Percentiles rank a stretch among this genome's conserved stretches.
Conservation (phyloP, 345 rosid genomes). For the Aegle marmelos region DNA sequence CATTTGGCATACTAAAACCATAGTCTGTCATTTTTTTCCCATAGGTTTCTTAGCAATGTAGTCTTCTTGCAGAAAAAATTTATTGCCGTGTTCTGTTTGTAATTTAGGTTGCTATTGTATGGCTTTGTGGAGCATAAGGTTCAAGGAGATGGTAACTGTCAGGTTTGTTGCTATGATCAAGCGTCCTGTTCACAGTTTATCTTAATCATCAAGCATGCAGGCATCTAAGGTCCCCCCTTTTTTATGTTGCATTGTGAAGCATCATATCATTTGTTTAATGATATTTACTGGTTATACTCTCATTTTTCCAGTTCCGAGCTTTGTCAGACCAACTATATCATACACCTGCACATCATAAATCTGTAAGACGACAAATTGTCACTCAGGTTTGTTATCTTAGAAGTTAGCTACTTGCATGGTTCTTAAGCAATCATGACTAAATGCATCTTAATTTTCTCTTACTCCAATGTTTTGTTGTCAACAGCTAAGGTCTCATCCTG, state of each 20-base stretch:
- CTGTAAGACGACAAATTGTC: constrained; percentile 49
- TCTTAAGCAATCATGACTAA: neutral
- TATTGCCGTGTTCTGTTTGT: neutral
- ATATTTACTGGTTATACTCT: neutral
- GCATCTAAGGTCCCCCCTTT: neutral
- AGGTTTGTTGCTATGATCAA: constrained; percentile 34
- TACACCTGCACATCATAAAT: constrained; percentile 62
- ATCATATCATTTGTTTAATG: neutral
- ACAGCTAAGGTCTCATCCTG: constrained; percentile 65
- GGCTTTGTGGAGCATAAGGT: constrained; percentile 61
- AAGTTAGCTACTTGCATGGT: neutral
- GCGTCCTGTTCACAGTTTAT: neutral
- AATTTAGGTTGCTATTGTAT: constrained; percentile 49
- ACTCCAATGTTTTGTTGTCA: constrained; percentile 14
- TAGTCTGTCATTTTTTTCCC: neutral
- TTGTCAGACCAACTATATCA: constrained; percentile 64
- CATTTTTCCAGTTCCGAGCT: constrained; percentile 64
- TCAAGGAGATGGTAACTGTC: constrained; percentile 84
- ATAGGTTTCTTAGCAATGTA: neutral
- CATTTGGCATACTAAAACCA: neutral
- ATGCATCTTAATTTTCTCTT: constrained; percentile 12
- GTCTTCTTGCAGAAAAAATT: neutral
- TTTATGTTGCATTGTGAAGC: neutral
- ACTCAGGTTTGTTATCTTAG: constrained; percentile 53
- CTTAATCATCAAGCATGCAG: neutral